Conservation (phyloP, 352 stramenopile genomes). For the Aphanomyces stellatus region DNA sequence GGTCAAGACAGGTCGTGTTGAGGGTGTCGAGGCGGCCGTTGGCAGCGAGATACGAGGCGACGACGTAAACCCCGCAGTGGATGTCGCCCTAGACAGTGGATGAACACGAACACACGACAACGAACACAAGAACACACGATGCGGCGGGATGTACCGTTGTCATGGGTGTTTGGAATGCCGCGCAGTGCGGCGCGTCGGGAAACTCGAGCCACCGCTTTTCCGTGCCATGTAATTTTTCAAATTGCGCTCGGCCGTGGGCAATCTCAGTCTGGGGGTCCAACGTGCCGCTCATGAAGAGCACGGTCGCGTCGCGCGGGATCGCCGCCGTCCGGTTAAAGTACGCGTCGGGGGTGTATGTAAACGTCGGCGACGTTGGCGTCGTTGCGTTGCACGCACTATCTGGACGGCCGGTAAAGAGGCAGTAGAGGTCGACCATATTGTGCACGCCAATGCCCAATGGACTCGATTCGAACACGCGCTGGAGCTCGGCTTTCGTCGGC, state of each 20-base stretch:
- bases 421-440: constrained; percentile 61
- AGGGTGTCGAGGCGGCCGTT: constrained; percentile 25
- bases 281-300: constrained; percentile 43
- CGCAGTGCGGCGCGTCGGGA: constrained; percentile 5
- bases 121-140: neutral
- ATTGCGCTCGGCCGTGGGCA: constrained; percentile 29
- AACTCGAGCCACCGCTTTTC: constrained; percentile 4
- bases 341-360: neutral
- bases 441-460: constrained; percentile 65
- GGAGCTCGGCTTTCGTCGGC: constrained; percentile 40
- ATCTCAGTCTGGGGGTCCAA: constrained; percentile 37
- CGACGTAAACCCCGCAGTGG: constrained; percentile 29
- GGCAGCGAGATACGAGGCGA: constrained; percentile 29
- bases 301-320: constrained; percentile 31
- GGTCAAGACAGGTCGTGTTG: constrained; percentile 31
- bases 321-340: constrained; percentile 17
- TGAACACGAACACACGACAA: neutral
- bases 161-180: constrained; percentile 6
- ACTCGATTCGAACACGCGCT: constrained; percentile 47
- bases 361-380: constrained; percentile 32
- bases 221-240: neutral
- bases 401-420: constrained; percentile 52
- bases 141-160: neutral
- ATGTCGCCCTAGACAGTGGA: constrained; percentile 20
- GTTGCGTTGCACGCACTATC: constrained; percentile 38